Evolutionary conservation across 2,329 filamentous ascomycete species (phyloP), one percentile per base, ranked within the genome.

Genomic region (Ampelomyces quisqualis): DNA sequence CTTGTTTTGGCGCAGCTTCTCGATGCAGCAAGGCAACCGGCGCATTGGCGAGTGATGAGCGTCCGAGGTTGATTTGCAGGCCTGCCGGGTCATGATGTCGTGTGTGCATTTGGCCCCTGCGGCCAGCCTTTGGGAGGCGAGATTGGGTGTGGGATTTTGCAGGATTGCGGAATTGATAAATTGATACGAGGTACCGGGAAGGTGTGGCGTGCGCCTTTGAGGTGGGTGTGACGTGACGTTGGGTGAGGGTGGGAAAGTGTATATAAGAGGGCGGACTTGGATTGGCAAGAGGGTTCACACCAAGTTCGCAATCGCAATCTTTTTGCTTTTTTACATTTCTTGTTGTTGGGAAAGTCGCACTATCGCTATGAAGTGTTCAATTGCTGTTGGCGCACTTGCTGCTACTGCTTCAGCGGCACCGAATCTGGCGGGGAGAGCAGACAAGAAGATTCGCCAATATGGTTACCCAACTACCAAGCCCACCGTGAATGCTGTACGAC

Each of bases 371-470:
- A 58, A 51, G 53, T 34, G 46, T 31, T 42, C 51, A 38, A 34
- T 58, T 47, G 49, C 43, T 30, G 38, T 62, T 33, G 51, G 45
- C 39, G 55, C 51, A 34, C 49, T 62, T 36, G 50, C 49, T 33
- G 47, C 47, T 24, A 40, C 40, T 30, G 51, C 51, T 28, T 51
- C 53, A 33, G 53, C 53, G 17, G 41, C 51, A 15, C 30, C 42
- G 8, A 39, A 42, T 33, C 40, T 44, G 15, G 17, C 19, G 7
- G 28, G 15, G n/a, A 28, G 28, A 7, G 11, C 9, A 13, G 41
- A 38, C 22, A 45, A 38, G 38, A 41, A 40, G 34, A 39, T 37
- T 49, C 47, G 45, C 22, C 43, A 51, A 24, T 42, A 51, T 19
- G 45, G 50, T 24, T 36, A 36, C 13, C 34, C 34, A 18, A 50